These are phyloP conservation scores for Aspergillus sparsus DNA, from an alignment of 495 filamentous ascomycete species.

Conservation along the genomic window DNA sequence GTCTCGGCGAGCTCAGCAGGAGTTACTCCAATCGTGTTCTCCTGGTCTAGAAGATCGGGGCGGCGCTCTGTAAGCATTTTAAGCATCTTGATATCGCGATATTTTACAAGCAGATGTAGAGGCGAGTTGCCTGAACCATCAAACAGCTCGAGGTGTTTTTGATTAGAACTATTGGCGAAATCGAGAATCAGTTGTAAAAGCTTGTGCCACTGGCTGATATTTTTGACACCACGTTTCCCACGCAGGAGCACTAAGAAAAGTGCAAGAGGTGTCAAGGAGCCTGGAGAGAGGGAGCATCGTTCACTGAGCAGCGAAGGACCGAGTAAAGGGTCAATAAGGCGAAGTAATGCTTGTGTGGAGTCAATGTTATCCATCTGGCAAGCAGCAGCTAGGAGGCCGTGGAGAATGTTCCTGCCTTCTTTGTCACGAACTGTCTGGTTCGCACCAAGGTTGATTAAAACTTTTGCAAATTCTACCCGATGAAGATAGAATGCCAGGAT, in stretches of 20 bases:
- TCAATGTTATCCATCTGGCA: background rate
- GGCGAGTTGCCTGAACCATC: constrained; percentile 69
- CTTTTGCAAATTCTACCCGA: constrained; percentile 53
- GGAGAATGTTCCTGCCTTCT: constrained; percentile 59
- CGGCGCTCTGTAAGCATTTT: constrained; percentile 54
- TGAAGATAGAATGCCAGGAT: constrained; percentile 55
- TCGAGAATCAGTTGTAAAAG: constrained; percentile 33
- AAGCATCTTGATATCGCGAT: constrained; percentile 35
- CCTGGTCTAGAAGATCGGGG: constrained; percentile 60
- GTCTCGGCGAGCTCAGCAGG: constrained; percentile 65
- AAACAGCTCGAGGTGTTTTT: constrained; percentile 58
- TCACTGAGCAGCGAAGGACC: constrained; percentile 47
- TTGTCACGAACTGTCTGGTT: constrained; percentile 59
- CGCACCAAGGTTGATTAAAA: constrained; percentile 63
- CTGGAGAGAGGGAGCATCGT: constrained; percentile 40
- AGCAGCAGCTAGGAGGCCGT: constrained; percentile 46
- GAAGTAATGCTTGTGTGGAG: constrained; percentile 35
- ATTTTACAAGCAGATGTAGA: constrained; percentile 57
- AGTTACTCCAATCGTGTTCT: constrained; percentile 71
- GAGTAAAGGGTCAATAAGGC: constrained; percentile 53
- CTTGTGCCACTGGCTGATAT: background rate
- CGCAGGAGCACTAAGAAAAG: constrained; percentile 31
- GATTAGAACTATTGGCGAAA: constrained; percentile 47
- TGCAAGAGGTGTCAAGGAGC: constrained; percentile 53
- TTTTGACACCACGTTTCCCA: background rate